Base-by-base conservation (phyloP, 2,329 filamentous ascomycete genomes). In the Cladophialophora psammophila region DNA sequence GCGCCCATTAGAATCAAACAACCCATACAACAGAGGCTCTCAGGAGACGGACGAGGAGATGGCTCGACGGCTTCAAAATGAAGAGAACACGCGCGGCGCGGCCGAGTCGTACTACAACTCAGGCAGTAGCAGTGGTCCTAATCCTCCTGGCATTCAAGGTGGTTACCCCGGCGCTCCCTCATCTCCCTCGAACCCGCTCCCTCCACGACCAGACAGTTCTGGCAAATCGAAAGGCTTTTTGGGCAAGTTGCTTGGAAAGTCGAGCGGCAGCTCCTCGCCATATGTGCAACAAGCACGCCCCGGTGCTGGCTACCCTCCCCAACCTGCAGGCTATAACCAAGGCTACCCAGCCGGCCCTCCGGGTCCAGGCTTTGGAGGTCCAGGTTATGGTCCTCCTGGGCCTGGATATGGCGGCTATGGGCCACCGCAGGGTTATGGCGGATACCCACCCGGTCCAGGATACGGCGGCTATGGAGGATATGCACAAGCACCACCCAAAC, bases 61-160 rank as follows among this genome's bases (percentile, higher is more conserved):
- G 9, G 93, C 94, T 7, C 86, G 91, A 48, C 87, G 88, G 75
- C 82, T 97, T 50, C 94, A 97, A 77, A 91, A 91, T 53, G 91
- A 97, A 78, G 93, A 97, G 78, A 86, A 96, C 70, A 87, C 88
- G 53, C 68, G 66, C 8, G 83, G 83, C 34, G 78, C 81, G 2
- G 75, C 81, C n/a, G 77, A 82, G 57, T 75, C 78, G 50, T 87
- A 84, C 72, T 87, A 87, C 75, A 59, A 53, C 18, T n/a, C 42
- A 59, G 71, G 72, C 12, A 45, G 56, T 40, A 32, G 62, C 42
- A 26, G 60, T 20, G 60, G 64, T 8, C 59, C 73, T 67, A 66
- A 69, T 18, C 60, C 69, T 15, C 55, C 64, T 2, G 69, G 66
- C 50, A 65, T 66, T 9, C 66, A 69, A 54, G 71, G 60, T 69